Evolutionary conservation across 345 rosid species (phyloP).

Genomic region (Camelina sativa): DNA sequence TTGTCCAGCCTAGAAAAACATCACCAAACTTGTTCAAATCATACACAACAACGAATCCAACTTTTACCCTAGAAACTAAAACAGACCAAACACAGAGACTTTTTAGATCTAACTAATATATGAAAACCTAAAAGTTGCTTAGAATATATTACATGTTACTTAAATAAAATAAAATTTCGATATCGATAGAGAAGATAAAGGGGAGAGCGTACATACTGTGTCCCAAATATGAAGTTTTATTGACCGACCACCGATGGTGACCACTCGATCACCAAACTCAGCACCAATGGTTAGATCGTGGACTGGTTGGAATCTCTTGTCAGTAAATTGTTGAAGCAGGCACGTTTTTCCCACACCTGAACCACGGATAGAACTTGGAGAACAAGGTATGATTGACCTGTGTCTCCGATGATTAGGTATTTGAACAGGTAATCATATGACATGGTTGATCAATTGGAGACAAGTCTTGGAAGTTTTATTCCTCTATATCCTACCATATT

Average conservation of each 20-base stretch:
- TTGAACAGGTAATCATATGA: constrained; percentile 75
- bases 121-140: too few relatives aligned
- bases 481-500: too few relatives aligned
- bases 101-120: too few relatives aligned
- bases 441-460: constrained; percentile 42
- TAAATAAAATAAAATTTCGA: too few relatives aligned
- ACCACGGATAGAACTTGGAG: neutral
- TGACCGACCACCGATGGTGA: constrained; percentile 57
- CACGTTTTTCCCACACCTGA: constrained; percentile 73
- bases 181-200: neutral
- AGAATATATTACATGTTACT: too few relatives aligned
- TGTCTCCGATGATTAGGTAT: constrained; percentile 75
- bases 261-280: constrained; percentile 65
- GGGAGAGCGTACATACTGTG: constrained; percentile 43
- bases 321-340: constrained; percentile 68
- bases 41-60: too few relatives aligned
- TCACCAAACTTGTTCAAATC: neutral
- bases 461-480: too few relatives aligned
- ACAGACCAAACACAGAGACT: too few relatives aligned
- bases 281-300: constrained; percentile 73
- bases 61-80: too few relatives aligned
- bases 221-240: constrained; percentile 74
- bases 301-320: constrained; percentile 71
- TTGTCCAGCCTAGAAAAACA: constrained; percentile 79
- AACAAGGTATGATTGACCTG: constrained; percentile 41